Evolutionary conservation across 352 stramenopile genomes (phyloP).

Genomic region (Phytophthora pini): DNA sequence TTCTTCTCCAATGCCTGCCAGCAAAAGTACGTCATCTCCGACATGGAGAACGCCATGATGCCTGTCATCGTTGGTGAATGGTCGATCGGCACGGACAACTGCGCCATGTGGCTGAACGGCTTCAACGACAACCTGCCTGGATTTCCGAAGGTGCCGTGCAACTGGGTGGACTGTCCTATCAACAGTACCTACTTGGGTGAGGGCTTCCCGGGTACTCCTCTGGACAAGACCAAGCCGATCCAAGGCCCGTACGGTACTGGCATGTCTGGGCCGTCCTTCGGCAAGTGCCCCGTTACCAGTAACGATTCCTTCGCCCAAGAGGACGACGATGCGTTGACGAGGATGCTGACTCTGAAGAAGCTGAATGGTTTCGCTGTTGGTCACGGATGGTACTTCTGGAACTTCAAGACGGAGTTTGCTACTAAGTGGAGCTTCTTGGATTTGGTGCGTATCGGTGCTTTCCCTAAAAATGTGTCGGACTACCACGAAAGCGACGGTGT

Average conservation of each 20-base stretch:
- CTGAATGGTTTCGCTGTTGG: slow-evolving; percentile 91
- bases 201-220: slow-evolving; percentile 91
- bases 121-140: slow-evolving; percentile 93
- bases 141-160: slow-evolving; percentile 92
- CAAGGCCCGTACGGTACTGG: slow-evolving; percentile 86
- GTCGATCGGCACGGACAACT: slow-evolving; percentile 91
- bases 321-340: slow-evolving; percentile 83
- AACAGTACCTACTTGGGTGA: slow-evolving; percentile 91
- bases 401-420: slow-evolving; percentile 94
- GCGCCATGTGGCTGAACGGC: slow-evolving; percentile 87
- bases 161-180: slow-evolving; percentile 81
- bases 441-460: slow-evolving; percentile 59
- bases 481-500: slow-evolving; percentile 70
- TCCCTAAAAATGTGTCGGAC: slow-evolving; percentile 80
- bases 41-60: slow-evolving; percentile 94
- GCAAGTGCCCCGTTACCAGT: slow-evolving; percentile 89
- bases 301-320: slow-evolving; percentile 84
- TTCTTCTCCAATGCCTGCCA: slow-evolving; percentile 94
- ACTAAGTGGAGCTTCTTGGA: slow-evolving; percentile 92
- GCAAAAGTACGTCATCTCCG: slow-evolving; percentile 88
- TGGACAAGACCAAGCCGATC: slow-evolving; percentile 90
- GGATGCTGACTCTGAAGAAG: slow-evolving; percentile 91
- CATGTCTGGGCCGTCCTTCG: slow-evolving; percentile 88
- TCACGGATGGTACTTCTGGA: slow-evolving; percentile 97
- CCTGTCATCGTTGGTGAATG: slow-evolving; percentile 97